These are phyloP conservation scores for Colletotrichum orbiculare DNA, from an alignment of 2,329 filamentous ascomycete species.

Conservation along the genomic window DNA sequence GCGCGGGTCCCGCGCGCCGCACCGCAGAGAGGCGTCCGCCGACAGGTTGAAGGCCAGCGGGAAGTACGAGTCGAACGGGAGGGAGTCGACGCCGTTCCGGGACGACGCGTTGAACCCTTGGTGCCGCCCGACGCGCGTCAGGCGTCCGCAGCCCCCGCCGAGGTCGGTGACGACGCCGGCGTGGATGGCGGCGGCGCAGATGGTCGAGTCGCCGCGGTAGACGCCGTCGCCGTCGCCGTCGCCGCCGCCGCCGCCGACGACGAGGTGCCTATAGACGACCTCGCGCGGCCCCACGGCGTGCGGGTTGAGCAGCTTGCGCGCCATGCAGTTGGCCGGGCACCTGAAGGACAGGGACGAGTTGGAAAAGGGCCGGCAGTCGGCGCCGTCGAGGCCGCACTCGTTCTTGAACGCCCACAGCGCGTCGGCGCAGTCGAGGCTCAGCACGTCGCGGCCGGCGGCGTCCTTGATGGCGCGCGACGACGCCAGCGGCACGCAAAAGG, in stretches of 20 bases:
- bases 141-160: constrained; percentile 84
- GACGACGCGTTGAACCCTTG: constrained; percentile 71
- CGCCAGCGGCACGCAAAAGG: constrained; percentile 22
- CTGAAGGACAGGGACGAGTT: constrained; percentile 77
- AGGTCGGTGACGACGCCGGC: constrained; percentile 79
- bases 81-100: constrained; percentile 78
- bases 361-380: constrained; percentile 79
- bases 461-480: constrained; percentile 24
- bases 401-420: constrained; percentile 32
- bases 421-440: constrained; percentile 29
- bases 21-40: constrained; percentile 62
- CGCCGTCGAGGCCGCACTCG: constrained; percentile 77
- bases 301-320: constrained; percentile 74
- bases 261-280: constrained; percentile 71
- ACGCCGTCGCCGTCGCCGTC: constrained; percentile 60
- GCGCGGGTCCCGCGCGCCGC: constrained; percentile 79
- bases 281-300: constrained; percentile 79
- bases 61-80: constrained; percentile 88
- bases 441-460: constrained; percentile 2
- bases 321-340: constrained; percentile 78
- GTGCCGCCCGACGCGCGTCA: constrained; percentile 77
- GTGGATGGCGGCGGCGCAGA: constrained; percentile 87
- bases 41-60: constrained; percentile 87
- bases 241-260: constrained; percentile 77
- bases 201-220: constrained; percentile 90